Evolutionary conservation across 257 asterid species (phyloP), one percentile per base, ranked within the genome.

Genomic region (Solanum pennellii): DNA sequence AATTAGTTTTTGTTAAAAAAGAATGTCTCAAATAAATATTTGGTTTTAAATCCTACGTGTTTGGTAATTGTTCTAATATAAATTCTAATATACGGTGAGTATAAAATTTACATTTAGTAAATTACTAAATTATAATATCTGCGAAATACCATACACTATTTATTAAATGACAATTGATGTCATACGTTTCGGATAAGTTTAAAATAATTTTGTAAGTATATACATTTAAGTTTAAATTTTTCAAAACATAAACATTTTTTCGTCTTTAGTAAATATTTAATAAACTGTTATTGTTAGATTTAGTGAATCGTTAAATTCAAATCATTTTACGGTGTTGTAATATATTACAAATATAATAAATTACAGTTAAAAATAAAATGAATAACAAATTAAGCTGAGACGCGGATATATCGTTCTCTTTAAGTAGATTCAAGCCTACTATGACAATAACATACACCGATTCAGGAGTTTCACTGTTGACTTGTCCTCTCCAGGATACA

Each of bases 391-490:
- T 13, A 47, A 3, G 18, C 18, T 13, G 0, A 47, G 7, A 1
- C 7, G 18, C 14, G 0, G 0, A 47, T 13, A 47, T 1, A 0
- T 47, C 7, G 3, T 6, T 47, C 1, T 13, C 0, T 47, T 47
- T 13, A 13, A 13, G 18, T 47, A 47, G 7, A 47, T 13, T 13
- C 7, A 47, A 47, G 18, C 18, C 18, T 47, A 47, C 2, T 13
- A 13, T 4, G 7, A 13, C 56, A 47, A 37, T 39, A 39, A 39
- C 2, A 1, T 7, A 47, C 56, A 49, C 9, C 0, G 23, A 52
- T 52, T 9, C 9, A 16, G 3, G 0, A 52, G 23, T 52, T 52
- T 16, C 23, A 52, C 23, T 16, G 0, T 52, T 16, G 60, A 15
- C 60, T 49, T 49, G 3, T 49, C 60, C 3, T 15, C 9, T 49